Evolutionary conservation across 2,329 filamentous ascomycete species (phyloP).

Genomic region (Monilinia aucupariae): DNA sequence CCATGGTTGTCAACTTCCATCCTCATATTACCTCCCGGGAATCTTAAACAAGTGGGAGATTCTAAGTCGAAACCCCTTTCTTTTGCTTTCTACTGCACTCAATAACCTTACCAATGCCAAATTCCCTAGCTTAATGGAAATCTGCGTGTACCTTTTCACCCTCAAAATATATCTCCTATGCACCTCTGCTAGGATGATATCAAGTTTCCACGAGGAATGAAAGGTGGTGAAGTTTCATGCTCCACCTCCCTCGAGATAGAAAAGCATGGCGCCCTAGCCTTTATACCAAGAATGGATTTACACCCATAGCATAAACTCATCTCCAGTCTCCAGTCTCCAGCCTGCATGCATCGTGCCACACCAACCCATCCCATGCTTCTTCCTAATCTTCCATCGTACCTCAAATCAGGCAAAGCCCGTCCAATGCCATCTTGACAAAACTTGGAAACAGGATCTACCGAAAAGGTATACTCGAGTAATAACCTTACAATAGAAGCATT

Average conservation of each 20-base stretch:
- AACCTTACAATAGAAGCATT: not conserved
- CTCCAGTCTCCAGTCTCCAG: no score
- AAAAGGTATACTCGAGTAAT: no score
- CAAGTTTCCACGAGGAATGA: not conserved
- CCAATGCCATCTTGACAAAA: not conserved
- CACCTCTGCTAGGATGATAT: not conserved
- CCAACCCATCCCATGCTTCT: not conserved
- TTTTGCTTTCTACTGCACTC: not conserved
- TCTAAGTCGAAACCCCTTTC: not conserved
- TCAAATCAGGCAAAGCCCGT: not conserved
- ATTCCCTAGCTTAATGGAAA: not conserved
- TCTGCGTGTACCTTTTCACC: not conserved
- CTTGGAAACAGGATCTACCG: not conserved
- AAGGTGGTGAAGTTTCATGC: no score
- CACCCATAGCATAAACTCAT: no score
- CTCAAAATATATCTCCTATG: not conserved
- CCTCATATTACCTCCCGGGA: not conserved
- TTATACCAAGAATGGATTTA: not conserved
- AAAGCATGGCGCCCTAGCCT: not conserved
- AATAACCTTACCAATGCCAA: no score
- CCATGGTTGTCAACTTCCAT: not conserved
- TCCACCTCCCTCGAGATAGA: not conserved
- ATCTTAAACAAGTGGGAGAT: not conserved
- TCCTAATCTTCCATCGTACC: not conserved
- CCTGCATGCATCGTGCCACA: not conserved